Base-by-base conservation (phyloP, 2,329 filamentous ascomycete genomes). In the Fusarium nodosum region DNA sequence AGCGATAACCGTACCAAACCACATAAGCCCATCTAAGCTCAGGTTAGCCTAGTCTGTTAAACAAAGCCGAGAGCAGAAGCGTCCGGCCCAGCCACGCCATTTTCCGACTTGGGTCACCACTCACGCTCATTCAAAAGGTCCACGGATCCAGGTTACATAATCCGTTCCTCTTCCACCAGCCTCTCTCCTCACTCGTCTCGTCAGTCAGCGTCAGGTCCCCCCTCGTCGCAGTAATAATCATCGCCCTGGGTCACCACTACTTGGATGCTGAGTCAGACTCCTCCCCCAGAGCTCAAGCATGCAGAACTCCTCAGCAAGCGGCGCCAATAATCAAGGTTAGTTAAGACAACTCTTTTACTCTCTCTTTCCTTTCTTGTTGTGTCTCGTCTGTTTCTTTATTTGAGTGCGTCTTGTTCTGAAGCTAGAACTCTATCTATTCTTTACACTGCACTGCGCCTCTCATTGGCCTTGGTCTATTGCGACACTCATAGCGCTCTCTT, bases 251-350 rank as follows among this genome's bases (percentile, higher is more conserved):
- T 58, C 58, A 69, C 64, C 72, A 64, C 66, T 76, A 74, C 74
- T 71, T 74, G 72, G 68, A 71, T 78, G 77, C 77, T 78, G 77
- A 78, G 75, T 78, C 75, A 78, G 77, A 77, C 69, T 72, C 63
- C 60, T 67, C 55, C 59, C 69, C 64, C 68, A 68, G 67, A 76
- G 69, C 69, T 71, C 68, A 71, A 76, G 73, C 74, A 77, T 77
- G 75, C 73, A 75, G 74, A 71, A 75, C 68, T 74, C 75, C 69
- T 77, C 75, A 66, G 73, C 72, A 71, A 76, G 65, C 74, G 72
- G 75, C 74, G 74, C 75, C 71, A 76, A 72, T 59, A 77, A 68
- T 69, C 75, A 75, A 77, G 75, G 75, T 77, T 64, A 76, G 75
- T 65, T 60, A 60, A 67, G 69, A 50, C 60, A 73, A 65, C 69